Evolutionary conservation across 139 green algal species (phyloP).

Genomic region (Micromonas pusilla): DNA sequence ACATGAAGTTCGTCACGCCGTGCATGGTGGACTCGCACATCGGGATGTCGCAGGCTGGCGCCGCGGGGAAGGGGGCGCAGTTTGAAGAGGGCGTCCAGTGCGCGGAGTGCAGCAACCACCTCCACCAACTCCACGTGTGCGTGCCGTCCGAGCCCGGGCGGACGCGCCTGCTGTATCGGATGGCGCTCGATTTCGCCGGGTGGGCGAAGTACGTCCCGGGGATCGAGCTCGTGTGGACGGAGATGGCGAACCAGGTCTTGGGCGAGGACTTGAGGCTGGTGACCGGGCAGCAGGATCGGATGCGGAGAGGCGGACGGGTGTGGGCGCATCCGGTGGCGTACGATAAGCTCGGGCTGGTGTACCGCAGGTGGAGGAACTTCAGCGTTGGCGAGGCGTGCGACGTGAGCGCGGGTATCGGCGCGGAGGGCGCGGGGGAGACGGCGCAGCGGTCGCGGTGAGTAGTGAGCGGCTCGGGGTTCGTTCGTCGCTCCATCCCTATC

Average conservation of each 20-base stretch:
- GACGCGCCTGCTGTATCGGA: constrained; percentile 94
- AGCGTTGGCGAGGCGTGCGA: background rate
- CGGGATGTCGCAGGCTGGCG: constrained; percentile 78
- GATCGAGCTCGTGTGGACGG: constrained; percentile 80
- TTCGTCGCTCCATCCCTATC: too few relatives aligned
- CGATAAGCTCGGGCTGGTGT: constrained; percentile 94
- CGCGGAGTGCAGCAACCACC: constrained; percentile 73
- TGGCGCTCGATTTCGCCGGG: constrained; percentile 89
- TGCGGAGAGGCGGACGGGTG: constrained; percentile 75
- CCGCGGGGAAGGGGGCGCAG: constrained; percentile 38
- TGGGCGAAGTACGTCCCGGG: constrained; percentile 78
- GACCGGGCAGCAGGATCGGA: constrained; percentile 86
- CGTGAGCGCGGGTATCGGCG: background rate
- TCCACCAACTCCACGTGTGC: constrained; percentile 97
- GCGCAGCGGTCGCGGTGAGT: too few relatives aligned
- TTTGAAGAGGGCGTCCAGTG: constrained; percentile 63
- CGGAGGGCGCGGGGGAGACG: too few relatives aligned
- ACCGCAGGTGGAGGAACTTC: constrained; percentile 79
- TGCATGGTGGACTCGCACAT: constrained; percentile 85
- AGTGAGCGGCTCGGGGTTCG: too few relatives aligned
- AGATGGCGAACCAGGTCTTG: constrained; percentile 84
- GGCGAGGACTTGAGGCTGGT: constrained; percentile 95
- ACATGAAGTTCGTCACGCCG: constrained; percentile 93
- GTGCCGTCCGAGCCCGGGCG: constrained; percentile 69
- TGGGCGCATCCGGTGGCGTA: constrained; percentile 89